These are phyloP conservation scores for Alternaria hordeiaustralica DNA, from an alignment of 2,329 filamentous ascomycete genomes.

Conservation along the genomic window DNA sequence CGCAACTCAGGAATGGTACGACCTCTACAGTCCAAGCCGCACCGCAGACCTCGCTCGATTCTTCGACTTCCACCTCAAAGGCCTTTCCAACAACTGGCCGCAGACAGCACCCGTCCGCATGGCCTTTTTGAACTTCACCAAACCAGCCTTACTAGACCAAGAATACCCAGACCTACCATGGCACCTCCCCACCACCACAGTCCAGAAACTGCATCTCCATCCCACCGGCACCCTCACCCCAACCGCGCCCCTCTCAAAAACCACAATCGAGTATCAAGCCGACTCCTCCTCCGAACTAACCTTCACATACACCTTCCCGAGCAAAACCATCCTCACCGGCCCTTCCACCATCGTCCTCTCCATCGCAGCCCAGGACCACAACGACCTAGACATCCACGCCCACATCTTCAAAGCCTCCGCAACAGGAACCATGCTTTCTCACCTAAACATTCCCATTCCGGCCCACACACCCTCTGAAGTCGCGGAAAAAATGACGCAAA, in stretches of 20 bases:
- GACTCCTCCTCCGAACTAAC: not conserved
- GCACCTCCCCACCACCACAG: not conserved
- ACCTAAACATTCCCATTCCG: conserved; percentile 51
- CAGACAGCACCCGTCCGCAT: conserved; percentile 54
- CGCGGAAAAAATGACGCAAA: not conserved
- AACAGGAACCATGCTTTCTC: conserved; percentile 48
- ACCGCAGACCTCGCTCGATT: conserved; percentile 40
- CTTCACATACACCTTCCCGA: not conserved
- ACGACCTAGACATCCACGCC: conserved; percentile 49
- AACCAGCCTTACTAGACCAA: not conserved
- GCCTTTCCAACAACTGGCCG: conserved; percentile 55
- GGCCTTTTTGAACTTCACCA: conserved; percentile 30
- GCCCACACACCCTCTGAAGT: not conserved
- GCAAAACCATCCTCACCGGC: not conserved
- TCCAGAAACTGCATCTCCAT: not conserved
- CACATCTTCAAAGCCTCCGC: conserved; percentile 19
- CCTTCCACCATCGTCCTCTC: conserved; percentile 39
- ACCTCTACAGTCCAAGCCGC: conserved; percentile 12
- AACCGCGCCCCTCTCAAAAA: not conserved
- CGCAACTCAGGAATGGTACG: conserved; percentile 23
- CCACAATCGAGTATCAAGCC: not conserved
- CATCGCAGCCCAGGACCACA: conserved; percentile 49
- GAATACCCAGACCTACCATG: not conserved
- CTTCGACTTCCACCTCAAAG: conserved; percentile 57
- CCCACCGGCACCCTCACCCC: not conserved